Conservation (phyloP, 179 eudicot genomes). For the Camellia oleifera region DNA sequence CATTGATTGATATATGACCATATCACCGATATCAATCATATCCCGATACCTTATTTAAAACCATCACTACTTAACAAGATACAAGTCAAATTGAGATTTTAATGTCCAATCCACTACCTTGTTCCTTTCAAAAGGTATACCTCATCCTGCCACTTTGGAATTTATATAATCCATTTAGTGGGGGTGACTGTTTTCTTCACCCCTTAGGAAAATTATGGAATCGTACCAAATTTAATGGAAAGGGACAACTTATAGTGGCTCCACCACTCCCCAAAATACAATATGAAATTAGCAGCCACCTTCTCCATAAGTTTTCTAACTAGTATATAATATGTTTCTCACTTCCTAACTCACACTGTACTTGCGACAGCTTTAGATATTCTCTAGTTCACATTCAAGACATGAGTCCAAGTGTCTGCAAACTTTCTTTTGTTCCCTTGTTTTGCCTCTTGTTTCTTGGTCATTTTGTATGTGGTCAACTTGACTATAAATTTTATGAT, state of each 20-base stretch:
- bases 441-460: conserved; percentile 29
- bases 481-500: conserved; percentile 50
- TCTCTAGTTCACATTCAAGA: not conserved
- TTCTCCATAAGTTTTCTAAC: conserved; percentile 9
- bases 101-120: not conserved
- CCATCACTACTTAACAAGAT: not conserved
- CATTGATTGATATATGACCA: too few species aligned
- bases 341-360: not conserved
- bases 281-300: not conserved
- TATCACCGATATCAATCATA: too few species aligned
- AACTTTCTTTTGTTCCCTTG: conserved; percentile 13
- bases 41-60: too few species aligned
- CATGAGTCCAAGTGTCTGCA: conserved; percentile 17
- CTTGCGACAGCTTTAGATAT: not conserved
- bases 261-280: not conserved
- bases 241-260: conserved; percentile 14
- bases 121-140: not conserved
- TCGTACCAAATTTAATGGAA: not conserved
- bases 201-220: conserved; percentile 3
- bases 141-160: not conserved
- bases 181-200: conserved; percentile 1
- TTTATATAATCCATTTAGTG: not conserved
- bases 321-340: conserved; percentile 15
- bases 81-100: conserved; percentile 3
- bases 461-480: conserved; percentile 35